Base-by-base conservation (phyloP, 176 grass and related monocot species). In the Eragrostis curvula region DNA sequence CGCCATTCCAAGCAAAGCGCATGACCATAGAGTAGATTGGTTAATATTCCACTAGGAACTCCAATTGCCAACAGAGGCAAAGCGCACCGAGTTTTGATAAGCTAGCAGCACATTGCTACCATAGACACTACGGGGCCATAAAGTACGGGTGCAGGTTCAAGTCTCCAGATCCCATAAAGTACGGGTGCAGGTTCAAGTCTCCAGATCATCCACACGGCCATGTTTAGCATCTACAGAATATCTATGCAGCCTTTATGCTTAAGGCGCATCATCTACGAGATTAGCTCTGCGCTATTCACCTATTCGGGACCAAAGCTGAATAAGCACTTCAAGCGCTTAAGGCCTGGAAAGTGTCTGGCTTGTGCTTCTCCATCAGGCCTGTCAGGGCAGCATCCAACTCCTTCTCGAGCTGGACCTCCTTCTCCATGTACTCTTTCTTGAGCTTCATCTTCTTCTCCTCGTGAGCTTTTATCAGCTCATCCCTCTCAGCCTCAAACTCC, bases 351-450 rank as follows among this genome's bases (percentile, higher is more conserved):
- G 49, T 86, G 52, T 81, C 79, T n/a, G 87, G 90, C 81, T 89
- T 85, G 51, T 86, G 89, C 59, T 90, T 90, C 24, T 99, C 87
- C 93, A 96, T 94, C 73, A 99, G 72, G 17, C 45, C 10, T 7
- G 85, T 88, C 10, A 92, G 83, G 5, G 64, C 80, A 15, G 85
- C 65, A 3, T 96, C 89, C 12, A 59, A 4, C 56, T 59, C 56
- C 56, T 59, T 59, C 56, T 59, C 56, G n/a, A 59, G 21, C 56
- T 28, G 72, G 12, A 93, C 17, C 74, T 93, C 88, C 76, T 90
- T 89, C 39, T 77, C 79, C 86, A 96, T 75, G 86, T 91, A 93
- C 67, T 87, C 85, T 44, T 44, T 86, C 75, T 81, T 86, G 9
- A 91, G 85, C 75, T 88, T 46, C 59, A 85, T 49, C 87, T 81